Base-by-base conservation (phyloP, 768 basidiomycete species). In the Tylopilus sp. region DNA sequence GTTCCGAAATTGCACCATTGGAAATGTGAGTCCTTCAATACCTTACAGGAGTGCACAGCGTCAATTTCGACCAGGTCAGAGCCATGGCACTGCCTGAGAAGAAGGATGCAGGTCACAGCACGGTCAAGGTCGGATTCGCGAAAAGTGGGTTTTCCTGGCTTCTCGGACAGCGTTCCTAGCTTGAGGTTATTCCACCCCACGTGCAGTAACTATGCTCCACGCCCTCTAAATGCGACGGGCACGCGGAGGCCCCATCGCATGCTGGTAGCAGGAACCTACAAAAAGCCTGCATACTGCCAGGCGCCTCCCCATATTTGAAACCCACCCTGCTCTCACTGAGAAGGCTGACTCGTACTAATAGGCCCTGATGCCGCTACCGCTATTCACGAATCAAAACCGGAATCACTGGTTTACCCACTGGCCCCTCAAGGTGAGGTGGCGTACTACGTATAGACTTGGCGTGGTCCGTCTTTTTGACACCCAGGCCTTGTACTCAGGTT, bases 391-490 rank as follows among this genome's bases (percentile, higher is more conserved):
- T 40, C 53, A 57, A 0, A 58, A 58, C 57, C 64, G 60, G 71
- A 57, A 68, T 47, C 13, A 20, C 47, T 77, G 79, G 78, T 73
- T 68, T 41, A 76, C 76, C 57, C 77, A 76, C 41, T 67, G 84
- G 56, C 59, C 74, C 44, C 72, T 85, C 65, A 85, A 85, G 73
- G 82, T 79, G 39, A 42, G 54, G 35, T 31, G n/a, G 40, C 41
- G 13, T 15, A 31, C 40, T 41, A 21, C 38, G n/a, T n/a, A n/a
- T 40, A 46, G n/a, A 9, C 42, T 18, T 23, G 30, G n/a, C 20
- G n/a, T 30, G 3, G 20, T 12, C 26, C 10, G 40, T 28, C 3
- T 28, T 35, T 20, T 33, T 56, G 53, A 66, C 47, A n/a, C 15
- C 11, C 45, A 33, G 18, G 38, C 18, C 26, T 18, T 33, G 46